These are phyloP conservation scores for Ustilago xerochloae DNA, from an alignment of 1,284 basidiomycete species.

Conservation along the genomic window DNA sequence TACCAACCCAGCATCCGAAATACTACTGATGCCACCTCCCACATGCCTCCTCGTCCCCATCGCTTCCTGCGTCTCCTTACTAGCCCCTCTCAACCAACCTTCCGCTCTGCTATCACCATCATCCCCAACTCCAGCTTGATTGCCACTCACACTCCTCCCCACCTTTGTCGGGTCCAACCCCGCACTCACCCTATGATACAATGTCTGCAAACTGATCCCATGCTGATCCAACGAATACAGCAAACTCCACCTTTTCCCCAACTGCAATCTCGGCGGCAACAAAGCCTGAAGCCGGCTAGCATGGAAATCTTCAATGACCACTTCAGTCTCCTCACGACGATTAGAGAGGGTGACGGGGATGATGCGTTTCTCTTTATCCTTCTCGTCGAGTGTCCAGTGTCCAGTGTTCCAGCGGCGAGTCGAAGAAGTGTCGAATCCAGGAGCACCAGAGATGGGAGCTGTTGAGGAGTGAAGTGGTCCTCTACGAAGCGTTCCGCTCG, in stretches of 20 bases:
- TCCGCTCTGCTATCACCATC: slow-evolving; percentile 27
- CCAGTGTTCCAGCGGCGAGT: slow-evolving; percentile 63
- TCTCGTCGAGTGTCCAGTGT: slow-evolving; percentile 57
- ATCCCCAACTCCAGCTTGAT: not conserved
- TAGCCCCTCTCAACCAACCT: slow-evolving; percentile 59
- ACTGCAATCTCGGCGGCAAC: slow-evolving; percentile 81
- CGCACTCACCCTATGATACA: slow-evolving; percentile 69
- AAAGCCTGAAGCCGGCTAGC: slow-evolving; percentile 58
- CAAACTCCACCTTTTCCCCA: slow-evolving; percentile 84
- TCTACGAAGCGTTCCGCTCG: slow-evolving; percentile 20
- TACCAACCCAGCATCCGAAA: slow-evolving; percentile 60
- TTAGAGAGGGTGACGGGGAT: slow-evolving; percentile 57
- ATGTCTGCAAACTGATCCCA: slow-evolving; percentile 88
- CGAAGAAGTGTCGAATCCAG: slow-evolving; percentile 54
- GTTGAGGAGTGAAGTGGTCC: slow-evolving; percentile 28
- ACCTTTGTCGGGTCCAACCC: slow-evolving; percentile 38
- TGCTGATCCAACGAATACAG: slow-evolving; percentile 95
- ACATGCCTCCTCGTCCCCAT: slow-evolving; percentile 37
- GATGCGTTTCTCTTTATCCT: slow-evolving; percentile 16
- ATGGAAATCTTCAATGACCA: slow-evolving; percentile 55
- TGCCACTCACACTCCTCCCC: slow-evolving; percentile 7
- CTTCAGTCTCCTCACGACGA: slow-evolving; percentile 58
- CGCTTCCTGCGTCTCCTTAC: slow-evolving; percentile 46
- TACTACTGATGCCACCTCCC: slow-evolving; percentile 41
- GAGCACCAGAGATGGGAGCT: slow-evolving; percentile 58